A percentile compares a stretch with the other conserved stretches of the same genome.
Conservation (phyloP, 139 green algal species). For the Trebouxia sp. region DNA sequence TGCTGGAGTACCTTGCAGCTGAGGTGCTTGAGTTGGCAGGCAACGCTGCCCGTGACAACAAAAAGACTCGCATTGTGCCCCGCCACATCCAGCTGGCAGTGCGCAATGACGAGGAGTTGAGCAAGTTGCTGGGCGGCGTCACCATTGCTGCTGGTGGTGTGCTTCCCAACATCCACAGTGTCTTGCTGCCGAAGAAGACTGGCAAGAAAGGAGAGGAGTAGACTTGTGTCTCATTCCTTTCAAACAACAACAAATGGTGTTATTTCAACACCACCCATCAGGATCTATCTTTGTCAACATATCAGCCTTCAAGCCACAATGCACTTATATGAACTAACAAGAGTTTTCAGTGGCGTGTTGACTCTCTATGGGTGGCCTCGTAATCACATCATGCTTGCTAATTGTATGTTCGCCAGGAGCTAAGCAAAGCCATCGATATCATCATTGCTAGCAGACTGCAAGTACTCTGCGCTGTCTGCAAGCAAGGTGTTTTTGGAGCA, state of each 20-base stretch:
- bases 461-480: too few species aligned
- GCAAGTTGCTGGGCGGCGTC: slow-evolving; percentile 81
- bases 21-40: slow-evolving; percentile 79
- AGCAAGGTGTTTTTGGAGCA: too few species aligned
- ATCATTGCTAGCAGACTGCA: too few species aligned
- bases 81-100: slow-evolving; percentile 92
- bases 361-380: not conserved
- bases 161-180: slow-evolving; percentile 88
- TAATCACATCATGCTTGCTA: too few species aligned
- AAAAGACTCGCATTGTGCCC: slow-evolving; percentile 81
- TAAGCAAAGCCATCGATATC: too few species aligned
- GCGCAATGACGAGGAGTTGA: slow-evolving; percentile 95
- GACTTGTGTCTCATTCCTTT: slow-evolving; percentile 1
- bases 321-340: not conserved
- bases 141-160: slow-evolving; percentile 84
- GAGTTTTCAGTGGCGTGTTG: not conserved
- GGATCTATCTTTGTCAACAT: not conserved
- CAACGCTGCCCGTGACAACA: slow-evolving; percentile 81
- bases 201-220: slow-evolving; percentile 65
- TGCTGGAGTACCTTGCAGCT: slow-evolving; percentile 86
- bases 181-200: slow-evolving; percentile 87
- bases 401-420: too few species aligned
- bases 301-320: not conserved
- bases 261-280: slow-evolving; percentile 52
- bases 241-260: slow-evolving; percentile 42